Evolutionary conservation across 1,284 basidiomycete species (phyloP).

Genomic region (Xerocomus cyaneibrunnescens): DNA sequence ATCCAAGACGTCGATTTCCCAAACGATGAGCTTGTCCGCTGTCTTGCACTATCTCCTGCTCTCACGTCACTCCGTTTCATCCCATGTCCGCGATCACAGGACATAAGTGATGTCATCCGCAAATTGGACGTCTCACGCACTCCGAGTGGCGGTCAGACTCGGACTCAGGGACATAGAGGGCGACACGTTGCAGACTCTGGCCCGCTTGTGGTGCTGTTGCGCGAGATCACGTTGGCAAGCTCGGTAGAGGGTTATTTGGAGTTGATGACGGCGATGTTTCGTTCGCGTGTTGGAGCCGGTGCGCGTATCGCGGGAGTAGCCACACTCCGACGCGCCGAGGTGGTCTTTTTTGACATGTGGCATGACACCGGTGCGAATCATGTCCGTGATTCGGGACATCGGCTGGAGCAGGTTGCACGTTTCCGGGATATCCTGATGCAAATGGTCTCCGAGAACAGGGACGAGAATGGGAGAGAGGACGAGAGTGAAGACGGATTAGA

Average conservation of each 20-base stretch:
- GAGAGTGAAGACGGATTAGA: not conserved
- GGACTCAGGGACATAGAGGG: not conserved
- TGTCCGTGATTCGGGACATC: not conserved
- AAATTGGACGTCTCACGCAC: not conserved
- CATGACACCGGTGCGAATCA: not conserved
- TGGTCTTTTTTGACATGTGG: conserved; percentile 11
- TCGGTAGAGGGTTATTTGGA: conserved; percentile 8
- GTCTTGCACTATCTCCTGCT: conserved; percentile 14
- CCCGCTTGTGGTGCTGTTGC: conserved; percentile 10
- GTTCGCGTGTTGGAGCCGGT: conserved; percentile 9
- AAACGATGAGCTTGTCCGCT: conserved; percentile 19
- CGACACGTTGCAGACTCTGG: not conserved
- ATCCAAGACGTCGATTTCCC: conserved; percentile 20
- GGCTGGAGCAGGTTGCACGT: not conserved
- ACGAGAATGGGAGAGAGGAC: not conserved
- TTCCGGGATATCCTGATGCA: conserved; percentile 1
- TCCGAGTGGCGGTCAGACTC: too few relatives aligned
- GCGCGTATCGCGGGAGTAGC: conserved; percentile 1
- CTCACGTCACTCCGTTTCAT: conserved; percentile 19
- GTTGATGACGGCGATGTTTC: conserved; percentile 12
- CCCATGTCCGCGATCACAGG: conserved; percentile 17
- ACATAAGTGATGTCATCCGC: conserved; percentile 11
- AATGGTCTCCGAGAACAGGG: conserved; percentile 1
- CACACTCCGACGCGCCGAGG: conserved; percentile 10
- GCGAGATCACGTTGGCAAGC: conserved; percentile 18